Conservation (phyloP, 129 eudicot species). For the Helichrysum umbraculigerum region DNA sequence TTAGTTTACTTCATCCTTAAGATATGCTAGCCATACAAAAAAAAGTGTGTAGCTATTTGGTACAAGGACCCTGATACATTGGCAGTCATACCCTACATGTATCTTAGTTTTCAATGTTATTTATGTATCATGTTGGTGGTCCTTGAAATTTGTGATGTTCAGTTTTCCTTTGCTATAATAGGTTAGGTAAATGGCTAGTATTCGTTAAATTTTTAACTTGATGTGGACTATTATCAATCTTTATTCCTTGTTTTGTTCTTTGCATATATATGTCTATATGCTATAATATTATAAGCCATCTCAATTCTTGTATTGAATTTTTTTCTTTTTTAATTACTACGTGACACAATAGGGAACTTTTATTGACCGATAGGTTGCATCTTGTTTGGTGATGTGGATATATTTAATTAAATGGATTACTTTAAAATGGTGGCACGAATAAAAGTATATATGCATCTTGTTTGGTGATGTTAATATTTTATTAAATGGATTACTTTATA, state of each 20-base stretch:
- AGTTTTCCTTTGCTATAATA: background rate
- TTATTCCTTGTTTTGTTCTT: background rate
- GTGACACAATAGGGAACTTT: background rate
- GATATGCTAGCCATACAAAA: background rate
- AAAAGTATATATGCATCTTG: background rate
- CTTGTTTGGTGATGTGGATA: background rate
- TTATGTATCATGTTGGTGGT: background rate
- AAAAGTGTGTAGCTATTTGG: background rate
- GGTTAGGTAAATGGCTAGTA: background rate
- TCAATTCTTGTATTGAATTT: background rate
- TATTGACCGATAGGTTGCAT: background rate
- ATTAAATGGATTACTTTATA: background rate
- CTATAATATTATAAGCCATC: background rate
- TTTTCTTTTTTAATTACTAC: background rate
- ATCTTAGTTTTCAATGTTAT: background rate
- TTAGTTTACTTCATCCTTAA: background rate
- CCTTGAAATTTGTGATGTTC: no score
- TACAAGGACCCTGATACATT: background rate
- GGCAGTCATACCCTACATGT: background rate
- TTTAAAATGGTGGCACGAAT: background rate
- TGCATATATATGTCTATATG: background rate
- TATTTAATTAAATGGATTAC: background rate
- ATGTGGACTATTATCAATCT: background rate
- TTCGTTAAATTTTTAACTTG: background rate
- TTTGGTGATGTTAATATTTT: background rate